Evolutionary conservation across 768 basidiomycete genomes (phyloP).

Genomic region (Boletus pseudo-olivaceus): DNA sequence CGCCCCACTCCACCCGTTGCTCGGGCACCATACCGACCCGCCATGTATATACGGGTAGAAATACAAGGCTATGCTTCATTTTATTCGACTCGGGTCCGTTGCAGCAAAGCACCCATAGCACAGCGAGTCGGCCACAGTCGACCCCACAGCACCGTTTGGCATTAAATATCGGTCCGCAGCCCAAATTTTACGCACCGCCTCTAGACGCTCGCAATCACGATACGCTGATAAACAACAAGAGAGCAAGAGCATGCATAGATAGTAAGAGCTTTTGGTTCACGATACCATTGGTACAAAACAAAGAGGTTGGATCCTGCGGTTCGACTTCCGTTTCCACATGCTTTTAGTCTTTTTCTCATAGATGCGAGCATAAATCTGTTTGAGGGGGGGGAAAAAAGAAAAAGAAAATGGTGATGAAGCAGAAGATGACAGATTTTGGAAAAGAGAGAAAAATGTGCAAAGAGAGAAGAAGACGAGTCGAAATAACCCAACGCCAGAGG

Average conservation of each 20-base stretch:
- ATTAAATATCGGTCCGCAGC: no score
- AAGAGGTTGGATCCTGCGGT: conserved; percentile 5
- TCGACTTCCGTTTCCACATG: conserved; percentile 19
- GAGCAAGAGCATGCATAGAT: neutral
- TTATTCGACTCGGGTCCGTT: no score
- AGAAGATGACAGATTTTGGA: neutral
- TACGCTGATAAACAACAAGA: neutral
- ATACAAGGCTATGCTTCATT: no score
- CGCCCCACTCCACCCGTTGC: no score
- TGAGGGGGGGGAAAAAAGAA: neutral
- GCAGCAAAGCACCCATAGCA: no score
- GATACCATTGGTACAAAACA: conserved; percentile 7
- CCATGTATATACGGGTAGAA: no score
- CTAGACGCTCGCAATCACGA: neutral
- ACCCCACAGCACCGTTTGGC: no score
- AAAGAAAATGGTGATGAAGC: conserved; percentile 9
- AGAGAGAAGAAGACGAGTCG: neutral
- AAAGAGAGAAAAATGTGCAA: conserved; percentile 2
- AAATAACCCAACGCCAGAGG: neutral
- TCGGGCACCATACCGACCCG: no score
- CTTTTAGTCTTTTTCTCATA: conserved; percentile 11
- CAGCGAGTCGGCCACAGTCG: no score
- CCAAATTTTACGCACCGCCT: neutral
- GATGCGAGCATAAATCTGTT: conserved; percentile 16
- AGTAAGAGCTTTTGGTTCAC: conserved; percentile 1